Evolutionary conservation across 352 stramenopile genomes (phyloP), one percentile per base, ranked within the genome.

Genomic region (Phytophthora quininea): DNA sequence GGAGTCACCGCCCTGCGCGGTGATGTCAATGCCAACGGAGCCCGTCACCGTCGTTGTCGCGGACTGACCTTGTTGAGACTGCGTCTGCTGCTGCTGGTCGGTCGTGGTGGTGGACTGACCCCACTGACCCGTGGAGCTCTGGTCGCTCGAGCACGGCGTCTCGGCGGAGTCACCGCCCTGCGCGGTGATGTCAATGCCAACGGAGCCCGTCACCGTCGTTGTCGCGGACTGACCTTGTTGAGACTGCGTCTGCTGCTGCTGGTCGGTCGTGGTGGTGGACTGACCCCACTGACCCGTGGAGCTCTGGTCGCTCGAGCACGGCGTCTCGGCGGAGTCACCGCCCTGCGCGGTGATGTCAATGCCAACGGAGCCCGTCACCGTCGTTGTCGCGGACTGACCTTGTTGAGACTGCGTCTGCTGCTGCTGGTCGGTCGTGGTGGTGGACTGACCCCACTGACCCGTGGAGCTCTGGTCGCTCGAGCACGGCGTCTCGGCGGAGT

Each of bases 401-500:
- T 40, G 35, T 11, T 40, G 35, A 24, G 19, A 24, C 35, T 40
- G 35, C 35, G 35, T 40, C 35, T 40, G 35, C 35, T 40, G 35
- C 35, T 40, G 35, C 5, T 27, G 9, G 6, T 24, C 43, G n/a
- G 42, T 48, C 9, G 12, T 48, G 42, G 42, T 48, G n/a, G 42
- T 48, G 42, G 12, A n/a, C n/a, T 40, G 35, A 11, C 52, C 52
- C 64, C 50, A 62, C 30, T 42, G 58, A 19, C 49, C 58, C 11
- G 58, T 69, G 4, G 65, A 54, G 54, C 47, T 69, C 37, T 62
- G 48, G 54, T 63, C 60, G 4, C 59, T 29, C 15, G 66, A 65
- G 37, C 66, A 69, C 19, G 66, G 66, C 15, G 54, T 65, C 35
- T 73, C 54, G 4, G 49, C 54, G 4, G 60, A 67, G 6, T 61